Evolutionary conservation across 257 asterid genomes (phyloP).

Genomic region (Gardenia jasminoides): DNA sequence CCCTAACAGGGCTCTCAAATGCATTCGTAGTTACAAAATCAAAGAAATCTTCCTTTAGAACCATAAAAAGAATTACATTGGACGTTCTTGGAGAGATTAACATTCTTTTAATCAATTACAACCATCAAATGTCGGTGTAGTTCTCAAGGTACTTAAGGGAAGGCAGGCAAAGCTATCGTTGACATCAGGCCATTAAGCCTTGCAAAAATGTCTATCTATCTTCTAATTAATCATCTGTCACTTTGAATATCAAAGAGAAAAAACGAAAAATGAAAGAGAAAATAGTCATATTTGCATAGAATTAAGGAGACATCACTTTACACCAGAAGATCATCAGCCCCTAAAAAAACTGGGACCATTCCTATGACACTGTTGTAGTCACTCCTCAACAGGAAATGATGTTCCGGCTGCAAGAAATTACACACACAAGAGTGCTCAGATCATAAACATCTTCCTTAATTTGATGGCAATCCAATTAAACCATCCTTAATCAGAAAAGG

Average conservation of each 20-base stretch:
- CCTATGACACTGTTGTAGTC: constrained; percentile 1
- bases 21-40: neutral
- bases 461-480: neutral
- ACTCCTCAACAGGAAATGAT: constrained; percentile 22
- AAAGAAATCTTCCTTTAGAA: neutral
- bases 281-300: constrained; percentile 23
- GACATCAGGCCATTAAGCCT: constrained; percentile 10
- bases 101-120: neutral
- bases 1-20: neutral
- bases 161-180: constrained; percentile 14
- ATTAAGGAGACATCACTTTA: constrained; percentile 13
- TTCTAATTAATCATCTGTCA: neutral
- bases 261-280: constrained; percentile 2
- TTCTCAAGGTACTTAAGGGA: neutral
- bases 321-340: constrained; percentile 21
- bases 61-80: neutral
- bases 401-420: constrained; percentile 30
- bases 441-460: neutral
- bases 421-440: neutral
- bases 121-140: constrained; percentile 6
- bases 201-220: constrained; percentile 10
- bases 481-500: neutral
- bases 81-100: neutral
- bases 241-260: constrained; percentile 8
- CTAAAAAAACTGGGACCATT: constrained; percentile 15